These are phyloP conservation scores for Exidia glandulosa DNA, from an alignment of 768 basidiomycete species.

Conservation along the genomic window DNA sequence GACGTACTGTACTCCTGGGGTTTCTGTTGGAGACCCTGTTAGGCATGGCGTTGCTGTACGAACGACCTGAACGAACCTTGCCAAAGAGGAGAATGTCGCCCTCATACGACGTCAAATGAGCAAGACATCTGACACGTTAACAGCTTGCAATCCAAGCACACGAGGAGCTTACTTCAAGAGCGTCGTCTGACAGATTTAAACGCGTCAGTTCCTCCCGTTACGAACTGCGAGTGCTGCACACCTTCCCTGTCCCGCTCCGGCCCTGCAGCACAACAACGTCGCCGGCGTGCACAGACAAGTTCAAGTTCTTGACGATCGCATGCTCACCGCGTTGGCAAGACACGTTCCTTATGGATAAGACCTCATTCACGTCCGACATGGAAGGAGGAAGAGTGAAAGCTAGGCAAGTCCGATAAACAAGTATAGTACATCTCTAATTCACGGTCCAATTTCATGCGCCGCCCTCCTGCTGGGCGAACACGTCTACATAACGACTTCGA, in stretches of 20 bases:
- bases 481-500: slow-evolving; percentile 80
- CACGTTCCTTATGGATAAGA: too few relatives aligned
- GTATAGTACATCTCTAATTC: not conserved
- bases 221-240: slow-evolving; percentile 6
- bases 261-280: slow-evolving; percentile 74
- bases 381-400: not conserved
- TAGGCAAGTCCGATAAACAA: not conserved
- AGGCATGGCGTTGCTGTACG: not conserved
- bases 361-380: too few relatives aligned
- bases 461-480: slow-evolving; percentile 58
- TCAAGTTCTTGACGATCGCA: too few relatives aligned
- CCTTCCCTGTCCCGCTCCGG: slow-evolving; percentile 64
- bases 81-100: slow-evolving; percentile 53
- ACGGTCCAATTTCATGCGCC: not conserved
- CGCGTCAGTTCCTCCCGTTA: not conserved
- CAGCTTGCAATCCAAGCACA: not conserved
- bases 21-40: slow-evolving; percentile 8
- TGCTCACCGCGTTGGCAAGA: too few relatives aligned
- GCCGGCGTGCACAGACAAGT: too few relatives aligned
- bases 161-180: slow-evolving; percentile 46
- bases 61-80: slow-evolving; percentile 40
- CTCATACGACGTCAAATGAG: slow-evolving; percentile 62
- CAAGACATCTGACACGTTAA: slow-evolving; percentile 30
- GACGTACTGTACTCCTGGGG: slow-evolving; percentile 11
- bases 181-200: slow-evolving; percentile 37